These are phyloP conservation scores for Astragalus membranaceus DNA, from an alignment of 306 rosid species.

Conservation along the genomic window DNA sequence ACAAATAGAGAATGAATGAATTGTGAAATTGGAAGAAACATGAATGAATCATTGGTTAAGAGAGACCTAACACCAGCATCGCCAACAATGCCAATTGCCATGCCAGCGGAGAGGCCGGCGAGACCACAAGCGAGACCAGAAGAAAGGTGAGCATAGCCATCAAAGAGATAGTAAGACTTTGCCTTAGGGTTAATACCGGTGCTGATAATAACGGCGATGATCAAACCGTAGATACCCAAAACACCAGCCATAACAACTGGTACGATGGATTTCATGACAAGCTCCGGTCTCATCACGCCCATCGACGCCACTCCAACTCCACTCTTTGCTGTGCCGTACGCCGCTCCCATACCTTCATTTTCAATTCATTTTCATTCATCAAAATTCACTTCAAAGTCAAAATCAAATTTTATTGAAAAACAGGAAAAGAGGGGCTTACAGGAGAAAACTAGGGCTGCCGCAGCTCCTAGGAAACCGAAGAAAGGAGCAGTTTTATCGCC, in stretches of 20 bases:
- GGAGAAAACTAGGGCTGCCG: slow-evolving; percentile 60
- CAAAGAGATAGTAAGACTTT: slow-evolving; percentile 63
- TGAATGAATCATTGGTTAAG: too few relatives aligned
- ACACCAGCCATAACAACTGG: slow-evolving; percentile 84
- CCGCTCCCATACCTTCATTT: slow-evolving; percentile 54
- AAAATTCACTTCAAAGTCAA: background rate
- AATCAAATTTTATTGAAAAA: background rate
- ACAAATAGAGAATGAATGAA: background rate
- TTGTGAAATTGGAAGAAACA: background rate
- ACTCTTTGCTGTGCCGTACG: slow-evolving; percentile 69
- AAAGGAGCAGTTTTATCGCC: slow-evolving; percentile 72
- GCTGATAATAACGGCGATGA: slow-evolving; percentile 68
- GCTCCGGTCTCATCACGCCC: slow-evolving; percentile 76
- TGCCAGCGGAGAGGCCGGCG: slow-evolving; percentile 70
- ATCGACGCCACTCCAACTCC: slow-evolving; percentile 76
- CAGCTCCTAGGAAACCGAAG: slow-evolving; percentile 67
- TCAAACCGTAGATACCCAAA: slow-evolving; percentile 69
- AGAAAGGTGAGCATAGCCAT: slow-evolving; percentile 72
- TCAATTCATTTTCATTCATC: background rate
- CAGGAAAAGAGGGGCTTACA: slow-evolving; percentile 23
- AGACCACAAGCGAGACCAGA: slow-evolving; percentile 69
- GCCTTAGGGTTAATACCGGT: slow-evolving; percentile 76
- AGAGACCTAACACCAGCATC: slow-evolving; percentile 66
- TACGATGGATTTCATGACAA: slow-evolving; percentile 66
- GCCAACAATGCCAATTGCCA: slow-evolving; percentile 71